Base-by-base conservation (phyloP, 768 basidiomycete species). In the Tylopilus rubrobrunneus region DNA sequence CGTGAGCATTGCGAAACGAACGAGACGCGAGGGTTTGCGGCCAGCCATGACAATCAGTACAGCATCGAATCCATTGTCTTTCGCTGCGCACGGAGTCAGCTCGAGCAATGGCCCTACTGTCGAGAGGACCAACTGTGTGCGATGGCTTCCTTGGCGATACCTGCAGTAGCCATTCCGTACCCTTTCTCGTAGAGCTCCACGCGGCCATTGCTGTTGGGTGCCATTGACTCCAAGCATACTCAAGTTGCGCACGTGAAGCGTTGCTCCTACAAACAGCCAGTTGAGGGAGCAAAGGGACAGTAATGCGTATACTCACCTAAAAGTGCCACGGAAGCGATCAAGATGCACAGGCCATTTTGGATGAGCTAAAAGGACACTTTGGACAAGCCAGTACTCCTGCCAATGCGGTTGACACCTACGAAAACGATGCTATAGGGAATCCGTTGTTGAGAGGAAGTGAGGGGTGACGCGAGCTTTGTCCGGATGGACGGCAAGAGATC, bases 281-380 rank as follows among this genome's bases (percentile, higher is more conserved):
- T 61, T 56, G 9, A 50, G 19, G 23, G 31, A 33, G 31, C 23
- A 2, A 45, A 41, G 25, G 27, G 14, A 49, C 4, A 25, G 49
- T 33, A 3, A 43, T 1, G 37, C 14, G 21, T 51, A 19, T 21
- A 72, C 77, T 39, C 63, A 86, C 83, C 96, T 76, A 76, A 99
- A 99, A 7, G 97, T 98, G 68, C 98, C 97, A 67, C 97, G 12
- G 97, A 97, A 41, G 97, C 97, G 62, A 99, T 98, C 59, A 99
- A 77, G 39, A 99, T 95, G 40, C 88, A 78, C 37, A 96, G 71
- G 6, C 89, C 86, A 65, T 99, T 99, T 72, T 99, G 97, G 50
- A 99, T 86, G 37, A 99, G 77, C 97, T 97, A 99, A 74, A 98
- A 99, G 72, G 93, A 95, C 47, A 99, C 97, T 76, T 99, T 99